Conservation (phyloP, 768 basidiomycete genomes). For the Leucosporidium creatinivorum region DNA sequence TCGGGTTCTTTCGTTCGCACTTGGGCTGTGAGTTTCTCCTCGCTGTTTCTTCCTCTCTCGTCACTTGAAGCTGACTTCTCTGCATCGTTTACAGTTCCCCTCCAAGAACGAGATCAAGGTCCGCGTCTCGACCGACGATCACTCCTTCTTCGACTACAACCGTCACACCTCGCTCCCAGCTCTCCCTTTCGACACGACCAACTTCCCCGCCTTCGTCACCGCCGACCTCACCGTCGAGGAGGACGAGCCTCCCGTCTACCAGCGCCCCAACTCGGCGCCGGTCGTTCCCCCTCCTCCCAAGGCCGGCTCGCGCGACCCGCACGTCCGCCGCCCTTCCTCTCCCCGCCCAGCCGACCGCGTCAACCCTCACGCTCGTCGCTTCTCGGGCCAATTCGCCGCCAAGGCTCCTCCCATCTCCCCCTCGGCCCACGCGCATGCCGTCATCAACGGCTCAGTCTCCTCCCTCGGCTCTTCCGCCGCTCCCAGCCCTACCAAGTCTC, state of each 20-base stretch:
- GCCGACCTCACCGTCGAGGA: conserved; percentile 32
- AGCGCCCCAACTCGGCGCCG: background rate
- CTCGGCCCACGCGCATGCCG: conserved; percentile 19
- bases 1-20: conserved; percentile 31
- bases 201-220: conserved; percentile 30
- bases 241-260: conserved; percentile 12
- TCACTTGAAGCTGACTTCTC: background rate
- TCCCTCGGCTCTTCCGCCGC: conserved; percentile 6
- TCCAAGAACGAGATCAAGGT: conserved; percentile 23
- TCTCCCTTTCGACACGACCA: conserved; percentile 21
- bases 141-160: conserved; percentile 31
- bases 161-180: conserved; percentile 34
- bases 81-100: conserved; percentile 18
- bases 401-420: conserved; percentile 22
- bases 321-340: conserved; percentile 31
- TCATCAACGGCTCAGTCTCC: conserved; percentile 9
- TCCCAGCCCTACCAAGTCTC: conserved; percentile 9
- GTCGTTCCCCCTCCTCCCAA: background rate
- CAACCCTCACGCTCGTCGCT: conserved; percentile 21
- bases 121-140: conserved; percentile 25
- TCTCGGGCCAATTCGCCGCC: conserved; percentile 23
- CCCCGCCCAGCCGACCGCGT: conserved; percentile 27
- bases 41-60: background rate
- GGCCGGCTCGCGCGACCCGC: conserved; percentile 8
- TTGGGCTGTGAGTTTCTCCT: conserved; percentile 25